Conservation (phyloP, 1,284 basidiomycete species). For the Malassezia furfur region DNA sequence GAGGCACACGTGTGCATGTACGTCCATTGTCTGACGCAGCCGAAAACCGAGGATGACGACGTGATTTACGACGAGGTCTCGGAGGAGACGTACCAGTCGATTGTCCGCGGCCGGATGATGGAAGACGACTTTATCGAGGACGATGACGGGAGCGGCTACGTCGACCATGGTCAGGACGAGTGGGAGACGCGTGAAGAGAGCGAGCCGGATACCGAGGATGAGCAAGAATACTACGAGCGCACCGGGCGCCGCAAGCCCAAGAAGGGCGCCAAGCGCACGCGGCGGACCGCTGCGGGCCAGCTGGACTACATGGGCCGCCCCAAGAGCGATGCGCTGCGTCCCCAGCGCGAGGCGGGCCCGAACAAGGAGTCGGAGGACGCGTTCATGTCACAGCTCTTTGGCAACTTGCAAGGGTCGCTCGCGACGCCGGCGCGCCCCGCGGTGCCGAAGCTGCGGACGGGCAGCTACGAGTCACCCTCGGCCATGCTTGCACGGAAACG, state of each 20-base stretch:
- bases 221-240: slow-evolving; percentile 42
- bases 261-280: slow-evolving; percentile 26
- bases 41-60: slow-evolving; percentile 51
- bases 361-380: slow-evolving; percentile 43
- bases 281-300: slow-evolving; percentile 10
- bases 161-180: slow-evolving; percentile 92
- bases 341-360: slow-evolving; percentile 7
- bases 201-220: slow-evolving; percentile 37
- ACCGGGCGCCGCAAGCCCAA: slow-evolving; percentile 44
- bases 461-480: slow-evolving; percentile 20
- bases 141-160: slow-evolving; percentile 82
- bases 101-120: slow-evolving; percentile 76
- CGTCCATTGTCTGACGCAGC: background rate
- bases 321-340: background rate
- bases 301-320: slow-evolving; percentile 12
- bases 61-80: slow-evolving; percentile 80
- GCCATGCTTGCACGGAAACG: slow-evolving; percentile 21
- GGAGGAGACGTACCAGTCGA: slow-evolving; percentile 77
- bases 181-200: slow-evolving; percentile 54
- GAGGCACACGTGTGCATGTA: slow-evolving; percentile 12
- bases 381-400: slow-evolving; percentile 44
- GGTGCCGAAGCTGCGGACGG: background rate
- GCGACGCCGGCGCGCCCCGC: slow-evolving; percentile 17
- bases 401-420: slow-evolving; percentile 25
- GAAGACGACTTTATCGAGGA: slow-evolving; percentile 84